Percentiles rank a stretch among this genome's conserved stretches.
Conservation (phyloP, 768 basidiomycete species). For the Tephrocybe sp. region DNA sequence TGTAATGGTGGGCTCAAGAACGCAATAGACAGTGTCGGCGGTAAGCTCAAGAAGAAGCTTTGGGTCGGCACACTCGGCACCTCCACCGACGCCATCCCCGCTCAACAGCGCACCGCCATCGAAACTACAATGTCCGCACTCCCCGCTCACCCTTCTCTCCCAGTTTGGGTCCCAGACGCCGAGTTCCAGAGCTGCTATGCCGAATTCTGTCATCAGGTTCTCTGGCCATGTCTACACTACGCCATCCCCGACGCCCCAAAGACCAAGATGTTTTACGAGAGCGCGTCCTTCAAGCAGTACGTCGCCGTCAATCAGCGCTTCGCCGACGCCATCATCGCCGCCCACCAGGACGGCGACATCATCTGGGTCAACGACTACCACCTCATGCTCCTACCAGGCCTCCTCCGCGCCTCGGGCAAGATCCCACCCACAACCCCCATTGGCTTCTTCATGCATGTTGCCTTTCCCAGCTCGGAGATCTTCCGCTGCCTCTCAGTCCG, state of each 20-base stretch:
- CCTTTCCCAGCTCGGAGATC: conserved; percentile 94
- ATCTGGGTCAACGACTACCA: conserved; percentile 97
- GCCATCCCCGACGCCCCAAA: conserved; percentile 86
- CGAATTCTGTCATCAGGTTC: conserved; percentile 86
- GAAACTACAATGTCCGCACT: conserved; percentile 44
- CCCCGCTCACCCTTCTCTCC: conserved; percentile 34
- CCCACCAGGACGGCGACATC: conserved; percentile 88
- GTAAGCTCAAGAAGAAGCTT: conserved; percentile 46
- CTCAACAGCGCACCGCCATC: conserved; percentile 55
- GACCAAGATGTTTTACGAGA: conserved; percentile 80
- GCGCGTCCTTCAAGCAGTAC: conserved; percentile 81
- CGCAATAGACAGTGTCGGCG: conserved; percentile 68
- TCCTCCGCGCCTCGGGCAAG: conserved; percentile 67
- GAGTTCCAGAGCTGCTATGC: conserved; percentile 83
- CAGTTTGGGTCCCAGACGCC: conserved; percentile 82
- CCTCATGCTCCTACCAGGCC: conserved; percentile 86
- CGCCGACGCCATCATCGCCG: conserved; percentile 77
- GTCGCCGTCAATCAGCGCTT: conserved; percentile 89
- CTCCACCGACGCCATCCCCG: conserved; percentile 53
- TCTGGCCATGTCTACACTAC: conserved; percentile 89
- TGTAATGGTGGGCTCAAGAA: conserved; percentile 87
- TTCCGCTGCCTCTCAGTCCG: conserved; percentile 88
- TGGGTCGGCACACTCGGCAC: conserved; percentile 79
- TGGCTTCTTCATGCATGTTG: conserved; percentile 96
- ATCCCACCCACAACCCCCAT: conserved; percentile 64